Evolutionary conservation across 176 grass and related monocot genomes (phyloP), one percentile per base, ranked within the genome.

Genomic region (Pharus latifolius): DNA sequence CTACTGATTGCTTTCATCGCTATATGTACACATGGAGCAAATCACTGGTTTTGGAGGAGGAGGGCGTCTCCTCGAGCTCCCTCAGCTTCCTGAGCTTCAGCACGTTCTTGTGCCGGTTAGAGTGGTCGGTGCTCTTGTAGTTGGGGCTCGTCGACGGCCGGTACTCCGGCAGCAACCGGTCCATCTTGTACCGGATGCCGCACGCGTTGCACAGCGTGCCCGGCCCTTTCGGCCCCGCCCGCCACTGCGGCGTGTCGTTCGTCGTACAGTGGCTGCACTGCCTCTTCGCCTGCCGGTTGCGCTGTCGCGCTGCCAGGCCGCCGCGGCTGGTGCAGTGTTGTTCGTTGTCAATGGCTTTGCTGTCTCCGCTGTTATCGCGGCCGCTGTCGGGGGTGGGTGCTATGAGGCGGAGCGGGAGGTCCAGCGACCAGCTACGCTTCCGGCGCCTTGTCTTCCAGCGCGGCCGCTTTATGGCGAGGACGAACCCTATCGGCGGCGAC

Each of bases 141-240:
- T 41, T 44, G 0, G 87, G 82, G 83, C 82, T 78, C 28, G 62
- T 85, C n/a, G 73, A 63, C 1, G 87, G 87, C 15, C 78, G 73
- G 35, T 90, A 90, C 67, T 74, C 78, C 22, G 74, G 78, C 0
- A 78, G 6, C 17, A 90, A 26, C 30, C 23, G 77, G 5, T 45
- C 17, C 10, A 40, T 43, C 45, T 69, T 75, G 70, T 54, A 75
- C 7, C 83, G 46, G 45, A 91, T 71, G 37, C 83, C 88, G 22
- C 88, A 91, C 0, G 88, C 88, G 23, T 91, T 91, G 79, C 88
- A 91, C 3, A 91, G 88, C 15, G 88, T 91, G 22, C 80, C 80
- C 0, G 49, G 75, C 0, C 88, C 88, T 1, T 56, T 30, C 15
- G 88, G 83, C 0, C 88, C 88, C 1, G 65, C 41, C 3, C 88